Percentiles rank a stretch among this genome's conserved stretches.
phyloP scores from a whole-genome alignment of 139 green algal genomes.

The Chlorella sp. region DNA sequence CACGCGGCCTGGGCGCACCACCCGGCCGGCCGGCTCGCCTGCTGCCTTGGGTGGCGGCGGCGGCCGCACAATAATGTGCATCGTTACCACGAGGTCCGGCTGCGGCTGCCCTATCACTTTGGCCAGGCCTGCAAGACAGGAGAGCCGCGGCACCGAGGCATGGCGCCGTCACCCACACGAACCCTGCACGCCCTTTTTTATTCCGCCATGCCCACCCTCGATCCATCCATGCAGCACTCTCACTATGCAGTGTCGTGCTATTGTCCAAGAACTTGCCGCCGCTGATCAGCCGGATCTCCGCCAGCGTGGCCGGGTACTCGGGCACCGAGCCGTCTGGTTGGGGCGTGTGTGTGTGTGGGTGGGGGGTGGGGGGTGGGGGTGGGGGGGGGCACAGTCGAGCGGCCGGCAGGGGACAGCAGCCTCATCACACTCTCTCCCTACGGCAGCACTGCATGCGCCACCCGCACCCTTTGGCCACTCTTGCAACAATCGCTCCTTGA shows the following conservation, averaged over 20 bases:
- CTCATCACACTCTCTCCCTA: neutral
- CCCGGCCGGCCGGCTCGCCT: no score
- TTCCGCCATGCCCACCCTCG: neutral
- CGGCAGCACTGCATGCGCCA: neutral
- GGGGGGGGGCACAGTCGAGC: neutral
- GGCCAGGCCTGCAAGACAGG: slow-evolving; percentile 3
- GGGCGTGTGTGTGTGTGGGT: neutral
- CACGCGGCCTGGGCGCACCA: no score
- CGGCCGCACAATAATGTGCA: slow-evolving; percentile 33
- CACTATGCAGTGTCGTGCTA: slow-evolving; percentile 10
- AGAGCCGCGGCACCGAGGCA: no score
- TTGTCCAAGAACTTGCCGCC: slow-evolving; percentile 28
- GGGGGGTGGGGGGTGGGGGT: neutral
- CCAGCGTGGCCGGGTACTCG: neutral
- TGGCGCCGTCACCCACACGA: neutral
- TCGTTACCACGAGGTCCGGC: slow-evolving; percentile 15
- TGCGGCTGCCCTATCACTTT: slow-evolving; percentile 8
- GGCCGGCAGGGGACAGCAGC: neutral
- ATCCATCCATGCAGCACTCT: neutral
- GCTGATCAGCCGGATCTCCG: slow-evolving; percentile 29
- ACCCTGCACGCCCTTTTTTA: neutral
- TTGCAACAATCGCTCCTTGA: slow-evolving; percentile 9
- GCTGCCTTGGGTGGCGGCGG: slow-evolving; percentile 8
- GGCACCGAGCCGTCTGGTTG: slow-evolving; percentile 21
- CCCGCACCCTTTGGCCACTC: slow-evolving; percentile 25